phyloP scores from a whole-genome alignment of 192 early-diverging fungal species.

The Mortierella antarctica region DNA sequence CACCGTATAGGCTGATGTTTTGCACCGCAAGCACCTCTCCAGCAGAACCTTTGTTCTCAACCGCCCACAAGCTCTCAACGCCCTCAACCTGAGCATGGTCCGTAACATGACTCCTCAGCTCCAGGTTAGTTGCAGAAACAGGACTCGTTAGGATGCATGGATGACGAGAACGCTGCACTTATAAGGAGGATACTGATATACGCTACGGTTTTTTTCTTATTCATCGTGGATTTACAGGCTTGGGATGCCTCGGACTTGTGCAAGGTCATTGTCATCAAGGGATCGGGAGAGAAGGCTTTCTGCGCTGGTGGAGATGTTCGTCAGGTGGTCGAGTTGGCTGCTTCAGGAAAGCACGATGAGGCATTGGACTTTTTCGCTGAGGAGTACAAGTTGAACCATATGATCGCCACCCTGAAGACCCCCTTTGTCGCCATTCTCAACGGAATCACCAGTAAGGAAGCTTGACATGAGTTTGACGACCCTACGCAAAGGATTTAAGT shows the following conservation, averaged over 20 bases:
- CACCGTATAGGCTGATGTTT: conserved; percentile 54
- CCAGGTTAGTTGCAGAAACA: conserved; percentile 55
- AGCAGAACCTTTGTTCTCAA: conserved; percentile 79
- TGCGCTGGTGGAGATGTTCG: conserved; percentile 92
- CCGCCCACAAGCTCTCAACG: conserved; percentile 85
- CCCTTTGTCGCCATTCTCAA: conserved; percentile 91
- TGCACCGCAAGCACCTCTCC: conserved; percentile 62
- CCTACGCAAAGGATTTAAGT: too few species aligned
- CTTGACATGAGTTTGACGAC: not conserved
- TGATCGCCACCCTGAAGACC: conserved; percentile 87
- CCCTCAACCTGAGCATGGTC: conserved; percentile 89
- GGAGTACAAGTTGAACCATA: conserved; percentile 94
- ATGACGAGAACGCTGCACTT: too few species aligned
- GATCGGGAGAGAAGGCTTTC: conserved; percentile 79
- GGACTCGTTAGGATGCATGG: not conserved
- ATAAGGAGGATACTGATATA: too few species aligned
- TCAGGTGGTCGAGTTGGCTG: conserved; percentile 60
- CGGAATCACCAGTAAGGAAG: conserved; percentile 79
- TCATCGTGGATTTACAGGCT: conserved; percentile 55
- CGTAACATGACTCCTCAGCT: conserved; percentile 83
- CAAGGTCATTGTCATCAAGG: conserved; percentile 89
- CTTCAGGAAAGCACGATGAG: conserved; percentile 32
- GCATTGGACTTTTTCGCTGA: conserved; percentile 88
- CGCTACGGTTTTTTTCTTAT: too few species aligned
- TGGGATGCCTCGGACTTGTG: conserved; percentile 90